A percentile compares a stretch with the other conserved stretches of the same genome.
phyloP scores from a whole-genome alignment of 371 early-diverging fungal species.

The Furculomyces boomerangus region DNA sequence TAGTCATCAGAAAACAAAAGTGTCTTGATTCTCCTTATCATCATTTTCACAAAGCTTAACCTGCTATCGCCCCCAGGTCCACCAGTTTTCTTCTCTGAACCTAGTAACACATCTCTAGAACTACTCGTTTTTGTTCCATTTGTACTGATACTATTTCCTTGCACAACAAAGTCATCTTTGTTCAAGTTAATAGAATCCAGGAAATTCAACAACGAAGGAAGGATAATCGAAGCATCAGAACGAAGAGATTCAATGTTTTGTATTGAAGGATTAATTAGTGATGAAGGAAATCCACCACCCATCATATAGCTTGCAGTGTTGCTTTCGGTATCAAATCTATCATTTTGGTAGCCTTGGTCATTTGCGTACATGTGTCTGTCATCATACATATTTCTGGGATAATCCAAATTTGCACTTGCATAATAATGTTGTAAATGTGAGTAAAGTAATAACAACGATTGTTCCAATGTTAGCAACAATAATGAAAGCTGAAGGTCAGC shows the following conservation, averaged over 20 bases:
- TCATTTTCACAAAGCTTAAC: slow-evolving; percentile 30
- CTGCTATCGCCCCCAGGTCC: background rate
- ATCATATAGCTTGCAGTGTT: background rate
- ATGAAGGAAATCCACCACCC: slow-evolving; percentile 10
- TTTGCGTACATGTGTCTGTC: too few species aligned
- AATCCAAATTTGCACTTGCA: slow-evolving; percentile 14
- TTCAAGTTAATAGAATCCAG: slow-evolving; percentile 22
- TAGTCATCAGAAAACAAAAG: slow-evolving; percentile 22
- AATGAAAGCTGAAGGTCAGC: background rate
- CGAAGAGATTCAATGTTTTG: slow-evolving; percentile 25
- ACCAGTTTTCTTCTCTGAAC: slow-evolving; percentile 10
- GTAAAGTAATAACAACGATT: background rate
- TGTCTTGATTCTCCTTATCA: slow-evolving; percentile 25
- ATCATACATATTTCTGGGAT: slow-evolving; percentile 2
- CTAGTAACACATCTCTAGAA: slow-evolving; percentile 10
- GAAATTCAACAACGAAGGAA: slow-evolving; percentile 22
- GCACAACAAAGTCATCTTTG: slow-evolving; percentile 10
- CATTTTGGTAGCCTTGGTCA: background rate
- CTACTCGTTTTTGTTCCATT: background rate
- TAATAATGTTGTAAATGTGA: slow-evolving; percentile 1
- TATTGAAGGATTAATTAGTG: slow-evolving; percentile 19
- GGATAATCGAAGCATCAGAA: slow-evolving; percentile 26
- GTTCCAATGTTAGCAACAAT: background rate
- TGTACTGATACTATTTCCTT: background rate
- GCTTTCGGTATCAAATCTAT: background rate